Conservation (phyloP, 2,329 filamentous ascomycete species). For the Blastomyces emzantsi region DNA sequence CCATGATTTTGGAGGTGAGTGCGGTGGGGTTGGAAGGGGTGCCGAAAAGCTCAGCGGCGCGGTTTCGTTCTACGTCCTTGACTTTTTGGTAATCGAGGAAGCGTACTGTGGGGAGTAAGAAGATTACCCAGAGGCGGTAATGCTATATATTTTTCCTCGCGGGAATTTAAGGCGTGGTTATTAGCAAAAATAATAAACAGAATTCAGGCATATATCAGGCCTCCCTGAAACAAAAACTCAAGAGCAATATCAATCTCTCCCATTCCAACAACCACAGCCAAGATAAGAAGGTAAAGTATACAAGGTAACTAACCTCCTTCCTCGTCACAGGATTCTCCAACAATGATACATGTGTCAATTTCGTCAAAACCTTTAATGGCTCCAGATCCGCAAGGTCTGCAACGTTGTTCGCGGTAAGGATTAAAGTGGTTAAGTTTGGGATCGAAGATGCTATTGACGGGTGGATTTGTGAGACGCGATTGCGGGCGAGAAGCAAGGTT, state of each 20-base stretch:
- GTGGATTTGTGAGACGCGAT: constrained; percentile 77
- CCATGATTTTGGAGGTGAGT: constrained; percentile 75
- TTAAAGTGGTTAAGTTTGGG: constrained; percentile 72
- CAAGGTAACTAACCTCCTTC: constrained; percentile 65
- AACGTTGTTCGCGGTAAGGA: constrained; percentile 75
- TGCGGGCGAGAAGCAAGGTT: constrained; percentile 80
- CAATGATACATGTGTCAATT: constrained; percentile 70
- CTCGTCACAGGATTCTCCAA: constrained; percentile 82
- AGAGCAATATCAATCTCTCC: background rate
- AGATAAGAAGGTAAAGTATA: background rate
- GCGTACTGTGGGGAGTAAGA: constrained; percentile 71
- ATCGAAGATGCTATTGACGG: constrained; percentile 62
- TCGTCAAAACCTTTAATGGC: constrained; percentile 57
- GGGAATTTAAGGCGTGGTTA: background rate
- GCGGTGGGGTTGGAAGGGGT: constrained; percentile 62
- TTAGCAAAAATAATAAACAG: background rate
- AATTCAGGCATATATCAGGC: no score
- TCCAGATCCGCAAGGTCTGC: constrained; percentile 81
- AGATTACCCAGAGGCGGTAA: constrained; percentile 88
- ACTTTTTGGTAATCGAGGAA: constrained; percentile 93
- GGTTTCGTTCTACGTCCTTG: constrained; percentile 69
- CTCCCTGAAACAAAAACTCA: background rate
- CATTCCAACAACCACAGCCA: background rate
- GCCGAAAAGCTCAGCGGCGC: constrained; percentile 75
- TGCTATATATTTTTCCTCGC: constrained; percentile 45